Evolutionary conservation across 2,329 filamentous ascomycete genomes (phyloP).

Genomic region (Pseudogymnoascus pannorum): DNA sequence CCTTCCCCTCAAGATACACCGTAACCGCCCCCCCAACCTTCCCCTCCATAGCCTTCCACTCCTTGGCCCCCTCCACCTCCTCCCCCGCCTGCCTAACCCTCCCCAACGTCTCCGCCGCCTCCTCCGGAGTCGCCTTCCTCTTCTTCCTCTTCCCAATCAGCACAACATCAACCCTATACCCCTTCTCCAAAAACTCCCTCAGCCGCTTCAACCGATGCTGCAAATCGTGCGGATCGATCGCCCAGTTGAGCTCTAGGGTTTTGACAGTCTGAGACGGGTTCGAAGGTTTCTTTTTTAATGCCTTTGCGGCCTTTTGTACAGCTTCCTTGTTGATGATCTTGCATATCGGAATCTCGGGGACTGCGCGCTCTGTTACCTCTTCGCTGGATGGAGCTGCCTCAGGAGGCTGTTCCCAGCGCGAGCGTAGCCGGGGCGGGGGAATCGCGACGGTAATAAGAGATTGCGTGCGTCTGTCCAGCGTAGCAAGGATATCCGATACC

Average conservation of each 20-base stretch:
- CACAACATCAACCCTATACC: conserved; percentile 66
- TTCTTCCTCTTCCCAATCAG: conserved; percentile 61
- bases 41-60: conserved; percentile 40
- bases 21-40: conserved; percentile 37
- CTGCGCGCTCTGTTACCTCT: conserved; percentile 32
- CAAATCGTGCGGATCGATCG: conserved; percentile 69
- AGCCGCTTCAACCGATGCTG: conserved; percentile 62
- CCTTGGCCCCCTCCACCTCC: conserved; percentile 33
- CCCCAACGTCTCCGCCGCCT: conserved; percentile 52
- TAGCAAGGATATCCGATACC: conserved; percentile 33
- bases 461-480: conserved; percentile 41
- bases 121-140: conserved; percentile 50
- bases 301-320: conserved; percentile 39
- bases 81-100: conserved; percentile 36
- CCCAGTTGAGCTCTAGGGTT: conserved; percentile 86
- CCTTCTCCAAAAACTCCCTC: conserved; percentile 62
- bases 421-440: conserved; percentile 21
- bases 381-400: neutral
- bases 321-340: conserved; percentile 57
- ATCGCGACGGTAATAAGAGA: conserved; percentile 43
- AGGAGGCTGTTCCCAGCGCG: neutral
- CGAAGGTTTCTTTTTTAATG: conserved; percentile 36
- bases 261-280: conserved; percentile 47
- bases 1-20: conserved; percentile 18
- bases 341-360: conserved; percentile 53